These are phyloP conservation scores for Phaeosphaeriaceae sp. DNA, from an alignment of 2,329 filamentous ascomycete genomes.

Conservation along the genomic window DNA sequence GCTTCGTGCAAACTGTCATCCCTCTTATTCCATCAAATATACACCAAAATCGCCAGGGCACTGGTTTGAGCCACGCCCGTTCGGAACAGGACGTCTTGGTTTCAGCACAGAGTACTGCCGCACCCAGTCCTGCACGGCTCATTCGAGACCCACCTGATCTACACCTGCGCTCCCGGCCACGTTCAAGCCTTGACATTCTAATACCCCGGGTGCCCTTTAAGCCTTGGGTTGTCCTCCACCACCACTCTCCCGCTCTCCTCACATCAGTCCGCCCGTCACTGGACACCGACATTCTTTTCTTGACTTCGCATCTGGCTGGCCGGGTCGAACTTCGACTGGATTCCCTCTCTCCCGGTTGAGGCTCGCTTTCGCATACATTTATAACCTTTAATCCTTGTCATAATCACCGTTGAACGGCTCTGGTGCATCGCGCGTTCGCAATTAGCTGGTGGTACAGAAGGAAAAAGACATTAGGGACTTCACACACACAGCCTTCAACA, in stretches of 20 bases:
- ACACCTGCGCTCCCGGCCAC: conserved; percentile 27
- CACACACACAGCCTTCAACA: conserved; percentile 9
- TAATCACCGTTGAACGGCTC: conserved; percentile 45
- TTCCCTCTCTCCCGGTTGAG: conserved; percentile 36
- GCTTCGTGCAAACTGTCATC: conserved; percentile 37
- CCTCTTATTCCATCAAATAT: conserved; percentile 37
- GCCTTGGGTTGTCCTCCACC: conserved; percentile 41
- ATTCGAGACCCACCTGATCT: conserved; percentile 44
- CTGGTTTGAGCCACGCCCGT: conserved; percentile 46
- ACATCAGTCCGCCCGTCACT: conserved; percentile 36
- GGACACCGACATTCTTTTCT: conserved; percentile 49
- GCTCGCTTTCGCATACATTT: conserved; percentile 38
- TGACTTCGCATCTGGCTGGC: conserved; percentile 51
- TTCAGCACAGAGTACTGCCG: conserved; percentile 45
- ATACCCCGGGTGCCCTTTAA: conserved; percentile 43
- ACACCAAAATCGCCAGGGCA: conserved; percentile 35
- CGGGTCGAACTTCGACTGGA: conserved; percentile 49
- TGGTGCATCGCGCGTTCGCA: conserved; percentile 3
- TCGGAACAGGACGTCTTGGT: conserved; percentile 39
- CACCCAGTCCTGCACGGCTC: conserved; percentile 36
- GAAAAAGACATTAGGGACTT: neutral
- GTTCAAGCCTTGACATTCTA: conserved; percentile 38
- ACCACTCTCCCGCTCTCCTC: conserved; percentile 31
- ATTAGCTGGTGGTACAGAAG: conserved; percentile 2
- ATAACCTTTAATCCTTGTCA: conserved; percentile 42